Conservation (phyloP, 2,329 filamentous ascomycete species). For the Gnomoniopsis smithogilvyi region DNA sequence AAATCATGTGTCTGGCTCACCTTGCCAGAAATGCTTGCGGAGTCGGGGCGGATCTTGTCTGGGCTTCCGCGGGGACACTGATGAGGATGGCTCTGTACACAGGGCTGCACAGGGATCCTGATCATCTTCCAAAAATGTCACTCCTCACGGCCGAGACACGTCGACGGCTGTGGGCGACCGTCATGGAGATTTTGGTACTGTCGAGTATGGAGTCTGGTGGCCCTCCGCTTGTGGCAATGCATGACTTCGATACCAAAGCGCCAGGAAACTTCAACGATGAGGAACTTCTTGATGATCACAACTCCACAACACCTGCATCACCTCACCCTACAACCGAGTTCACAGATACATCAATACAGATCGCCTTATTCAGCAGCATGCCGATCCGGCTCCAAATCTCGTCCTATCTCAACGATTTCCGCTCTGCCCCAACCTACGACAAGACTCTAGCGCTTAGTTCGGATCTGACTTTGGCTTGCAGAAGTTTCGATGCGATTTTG, state of each 20-base stretch:
- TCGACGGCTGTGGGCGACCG: slow-evolving; percentile 50
- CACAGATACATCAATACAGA: slow-evolving; percentile 50
- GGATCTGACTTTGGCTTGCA: slow-evolving; percentile 39
- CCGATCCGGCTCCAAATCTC: slow-evolving; percentile 41
- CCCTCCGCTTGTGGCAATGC: slow-evolving; percentile 38
- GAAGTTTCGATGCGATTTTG: slow-evolving; percentile 28
- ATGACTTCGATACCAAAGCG: slow-evolving; percentile 46
- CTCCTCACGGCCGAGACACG: slow-evolving; percentile 42
- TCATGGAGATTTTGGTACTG: slow-evolving; percentile 45
- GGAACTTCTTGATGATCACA: slow-evolving; percentile 28
- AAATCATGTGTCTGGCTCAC: slow-evolving; percentile 42
- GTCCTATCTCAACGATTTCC: slow-evolving; percentile 45
- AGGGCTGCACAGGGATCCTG: slow-evolving; percentile 49
- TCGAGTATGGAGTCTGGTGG: slow-evolving; percentile 44
- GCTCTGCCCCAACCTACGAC: slow-evolving; percentile 40
- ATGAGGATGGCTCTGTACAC: slow-evolving; percentile 45
- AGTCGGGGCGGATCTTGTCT: slow-evolving; percentile 43
- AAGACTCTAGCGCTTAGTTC: slow-evolving; percentile 44
- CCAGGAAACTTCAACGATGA: slow-evolving; percentile 50
- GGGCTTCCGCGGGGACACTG: slow-evolving; percentile 43
- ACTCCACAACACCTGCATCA: slow-evolving; percentile 22
- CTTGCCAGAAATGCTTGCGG: slow-evolving; percentile 36
- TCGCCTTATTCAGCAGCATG: slow-evolving; percentile 43
- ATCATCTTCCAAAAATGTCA: slow-evolving; percentile 30
- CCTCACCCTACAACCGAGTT: slow-evolving; percentile 27